Base-by-base conservation (phyloP, 1,284 basidiomycete species). In the Leccinum griseonigrum region DNA sequence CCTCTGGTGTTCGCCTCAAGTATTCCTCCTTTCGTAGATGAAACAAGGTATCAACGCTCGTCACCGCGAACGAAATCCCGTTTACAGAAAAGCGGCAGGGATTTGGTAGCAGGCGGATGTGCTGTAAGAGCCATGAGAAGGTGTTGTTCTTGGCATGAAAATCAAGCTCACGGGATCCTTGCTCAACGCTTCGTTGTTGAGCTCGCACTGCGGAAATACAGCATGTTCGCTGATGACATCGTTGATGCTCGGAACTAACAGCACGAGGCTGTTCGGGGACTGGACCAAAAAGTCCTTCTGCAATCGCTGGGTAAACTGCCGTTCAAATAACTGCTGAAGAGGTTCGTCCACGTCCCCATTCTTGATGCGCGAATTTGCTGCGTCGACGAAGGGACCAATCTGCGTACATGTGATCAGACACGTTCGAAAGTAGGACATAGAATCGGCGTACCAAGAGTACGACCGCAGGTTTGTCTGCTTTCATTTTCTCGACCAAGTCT, bases 371-470 rank as follows among this genome's bases (percentile, higher is more conserved):
- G 91, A 84, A 75, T 98, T 95, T 13, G 81, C 73, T 0, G 83
- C 75, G 66, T 97, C 93, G 40, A 98, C 76, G 71, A 98, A 98
- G 1, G 97, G 97, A 0, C 97, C 97, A 13, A 93, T 77, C 95
- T 96, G 31, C 18, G 53, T 11, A 31, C 14, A 56, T 57, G 29
- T 31, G 58, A 43, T 67, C 10, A 65, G 50, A 46, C 10, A 55
- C 1, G 5, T 14, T 36, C 18, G n/a, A 13, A n/a, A 18, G 10
- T 6, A 8, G 22, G 55, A 54, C 48, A 16, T 50, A 40, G 14
- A 40, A 2, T 18, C 9, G 63, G 26, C n/a, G 63, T 71, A 96
- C 95, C 59, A 98, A 78, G 10, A 98, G 75, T 1, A 97, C 71
- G 0, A 92, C 90, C 52, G 89, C 83, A 1, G 96, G 95, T 65